Conservation (phyloP, 2,329 filamentous ascomycete genomes). For the Catunica adiposa region DNA sequence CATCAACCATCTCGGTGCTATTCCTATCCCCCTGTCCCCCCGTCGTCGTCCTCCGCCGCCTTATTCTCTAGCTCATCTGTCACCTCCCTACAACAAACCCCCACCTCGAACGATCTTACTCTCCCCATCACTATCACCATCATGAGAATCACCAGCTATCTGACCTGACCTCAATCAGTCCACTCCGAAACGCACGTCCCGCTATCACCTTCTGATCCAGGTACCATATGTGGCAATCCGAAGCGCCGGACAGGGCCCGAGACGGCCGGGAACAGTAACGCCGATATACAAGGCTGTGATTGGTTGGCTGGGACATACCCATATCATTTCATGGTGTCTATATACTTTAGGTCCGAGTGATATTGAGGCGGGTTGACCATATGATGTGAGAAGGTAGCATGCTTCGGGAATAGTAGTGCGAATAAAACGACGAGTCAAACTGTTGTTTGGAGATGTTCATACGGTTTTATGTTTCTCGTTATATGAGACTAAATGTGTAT, state of each 20-base stretch:
- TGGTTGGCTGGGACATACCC: not conserved
- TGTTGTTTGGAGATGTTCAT: not conserved
- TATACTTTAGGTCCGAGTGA: not conserved
- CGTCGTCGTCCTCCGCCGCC: not conserved
- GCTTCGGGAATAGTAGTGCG: not conserved
- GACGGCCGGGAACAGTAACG: not conserved
- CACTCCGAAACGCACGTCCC: not conserved
- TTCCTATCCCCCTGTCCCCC: not conserved
- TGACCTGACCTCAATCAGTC: conserved; percentile 7
- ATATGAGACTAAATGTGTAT: not conserved
- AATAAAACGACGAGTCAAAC: not conserved
- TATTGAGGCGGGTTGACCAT: not conserved
- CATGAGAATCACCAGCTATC: not conserved
- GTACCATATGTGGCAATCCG: not conserved
- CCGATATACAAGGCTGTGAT: not conserved
- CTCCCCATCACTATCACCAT: not conserved
- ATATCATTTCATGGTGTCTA: not conserved
- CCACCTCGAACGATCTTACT: not conserved
- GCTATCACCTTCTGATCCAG: not conserved
- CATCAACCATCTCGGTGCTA: conserved; percentile 1
- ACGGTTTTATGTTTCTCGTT: not conserved
- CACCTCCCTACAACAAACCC: too few relatives aligned
- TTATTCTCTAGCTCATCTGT: not conserved
- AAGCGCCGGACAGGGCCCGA: not conserved
- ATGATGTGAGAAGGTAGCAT: not conserved